Evolutionary conservation across 208 protist species (phyloP).

Genomic region (Trypanosoma scelopori): DNA sequence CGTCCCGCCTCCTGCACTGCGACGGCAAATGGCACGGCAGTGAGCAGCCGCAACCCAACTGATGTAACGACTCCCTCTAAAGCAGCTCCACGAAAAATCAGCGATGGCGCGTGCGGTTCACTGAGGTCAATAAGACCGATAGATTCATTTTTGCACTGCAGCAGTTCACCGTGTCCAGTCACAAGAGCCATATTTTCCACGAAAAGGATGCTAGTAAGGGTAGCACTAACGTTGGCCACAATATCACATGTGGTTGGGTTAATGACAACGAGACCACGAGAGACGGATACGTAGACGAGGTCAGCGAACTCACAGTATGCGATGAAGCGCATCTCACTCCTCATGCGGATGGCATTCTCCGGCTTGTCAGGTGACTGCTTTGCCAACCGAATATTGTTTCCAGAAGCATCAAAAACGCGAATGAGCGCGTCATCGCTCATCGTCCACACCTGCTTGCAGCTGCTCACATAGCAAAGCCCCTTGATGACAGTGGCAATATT

Average conservation of each 20-base stretch:
- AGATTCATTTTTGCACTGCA: constrained; percentile 43
- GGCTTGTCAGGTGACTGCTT: constrained; percentile 40
- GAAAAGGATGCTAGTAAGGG: constrained; percentile 64
- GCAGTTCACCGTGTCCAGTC: constrained; percentile 52
- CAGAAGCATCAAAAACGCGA: constrained; percentile 75
- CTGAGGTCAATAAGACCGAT: constrained; percentile 74
- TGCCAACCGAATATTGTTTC: constrained; percentile 58
- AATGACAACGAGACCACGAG: constrained; percentile 49
- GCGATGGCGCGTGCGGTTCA: constrained; percentile 44
- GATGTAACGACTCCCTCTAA: constrained; percentile 36
- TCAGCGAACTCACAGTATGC: constrained; percentile 59
- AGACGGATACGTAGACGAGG: constrained; percentile 68
- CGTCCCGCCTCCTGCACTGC: constrained; percentile 45
- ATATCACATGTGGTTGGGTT: constrained; percentile 58
- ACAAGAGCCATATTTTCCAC: constrained; percentile 70
- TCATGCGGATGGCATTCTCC: constrained; percentile 74
- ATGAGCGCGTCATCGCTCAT: constrained; percentile 79
- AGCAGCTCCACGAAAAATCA: constrained; percentile 52
- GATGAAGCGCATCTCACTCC: constrained; percentile 64
- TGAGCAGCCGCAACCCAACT: constrained; percentile 65
- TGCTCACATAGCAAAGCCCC: constrained; percentile 60
- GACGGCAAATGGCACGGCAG: constrained; percentile 55
- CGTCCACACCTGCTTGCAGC: constrained; percentile 65
- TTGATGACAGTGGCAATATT: constrained; percentile 45
- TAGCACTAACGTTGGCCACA: constrained; percentile 37